A percentile compares a stretch with the other conserved stretches of the same genome.
Conservation (phyloP, 805 yeast genomes). For the Myxozyma udenii region DNA sequence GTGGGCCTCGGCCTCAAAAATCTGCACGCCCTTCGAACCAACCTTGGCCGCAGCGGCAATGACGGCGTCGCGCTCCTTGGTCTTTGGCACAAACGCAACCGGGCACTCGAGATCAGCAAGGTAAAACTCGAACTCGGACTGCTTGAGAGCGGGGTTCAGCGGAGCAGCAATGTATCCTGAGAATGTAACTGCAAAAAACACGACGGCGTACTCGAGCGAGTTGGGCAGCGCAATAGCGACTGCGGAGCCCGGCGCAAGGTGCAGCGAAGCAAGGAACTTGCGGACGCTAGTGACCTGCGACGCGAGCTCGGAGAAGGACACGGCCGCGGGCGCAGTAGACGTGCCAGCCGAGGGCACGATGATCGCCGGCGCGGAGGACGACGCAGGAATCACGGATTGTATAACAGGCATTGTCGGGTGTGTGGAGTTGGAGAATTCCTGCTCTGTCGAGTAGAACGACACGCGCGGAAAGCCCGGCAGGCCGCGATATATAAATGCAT, state of each 20-base stretch:
- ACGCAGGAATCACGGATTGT: slow-evolving; percentile 6
- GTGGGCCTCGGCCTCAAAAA: slow-evolving; percentile 9
- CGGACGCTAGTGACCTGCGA: slow-evolving; percentile 8
- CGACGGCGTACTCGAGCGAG: slow-evolving; percentile 54
- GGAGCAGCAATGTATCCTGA: slow-evolving; percentile 65
- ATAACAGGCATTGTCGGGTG: slow-evolving; percentile 16
- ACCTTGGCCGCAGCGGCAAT: slow-evolving; percentile 51
- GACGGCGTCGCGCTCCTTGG: slow-evolving; percentile 44
- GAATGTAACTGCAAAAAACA: slow-evolving; percentile 57
- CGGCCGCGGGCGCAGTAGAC: neutral
- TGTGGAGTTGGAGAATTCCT: too few relatives aligned
- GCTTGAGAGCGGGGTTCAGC: slow-evolving; percentile 60
- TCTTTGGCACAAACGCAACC: slow-evolving; percentile 59
- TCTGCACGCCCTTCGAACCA: slow-evolving; percentile 3
- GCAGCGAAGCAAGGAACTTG: slow-evolving; percentile 15
- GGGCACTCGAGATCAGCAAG: slow-evolving; percentile 57
- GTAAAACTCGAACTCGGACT: slow-evolving; percentile 62
- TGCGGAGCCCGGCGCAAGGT: slow-evolving; percentile 18
- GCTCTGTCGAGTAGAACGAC: too few relatives aligned
- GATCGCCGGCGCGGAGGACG: slow-evolving; percentile 15
- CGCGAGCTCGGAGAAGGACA: slow-evolving; percentile 14
- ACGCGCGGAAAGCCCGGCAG: neutral
- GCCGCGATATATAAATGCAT: neutral
- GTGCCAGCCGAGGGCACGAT: slow-evolving; percentile 12
- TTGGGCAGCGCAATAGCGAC: slow-evolving; percentile 57